Base-by-base conservation (phyloP, 352 stramenopile genomes). In the Globisporangium canariense region DNA sequence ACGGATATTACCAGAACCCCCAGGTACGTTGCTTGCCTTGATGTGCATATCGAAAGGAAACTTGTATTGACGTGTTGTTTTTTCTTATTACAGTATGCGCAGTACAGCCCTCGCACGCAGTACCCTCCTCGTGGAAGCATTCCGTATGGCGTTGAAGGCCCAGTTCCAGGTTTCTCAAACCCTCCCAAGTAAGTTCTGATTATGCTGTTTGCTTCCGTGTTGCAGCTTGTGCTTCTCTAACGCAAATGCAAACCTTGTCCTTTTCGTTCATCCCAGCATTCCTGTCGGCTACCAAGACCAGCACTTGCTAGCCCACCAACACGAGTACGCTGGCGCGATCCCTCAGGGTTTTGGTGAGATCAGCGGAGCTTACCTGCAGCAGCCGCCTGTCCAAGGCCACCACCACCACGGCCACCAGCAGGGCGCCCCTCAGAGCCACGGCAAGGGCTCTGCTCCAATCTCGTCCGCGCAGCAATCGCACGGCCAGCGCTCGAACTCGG, bases 1-100 rank as follows among this genome's bases (percentile, higher is more conserved):
- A 94, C 66, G 81, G 83, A 36, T 95, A 95, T 71, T 95, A 94
- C 71, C 85, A 93, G 67, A 95, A 92, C 72, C 87, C 84, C 9
- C 87, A 92, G 78, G 81, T 90, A 57, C 46, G 69, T 53, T 22
- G 18, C 10, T 41, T 56, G 25, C 45, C 49, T 36, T 22, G 11
- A 32, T 52, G 4, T 11, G 10, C 16, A 20, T 46, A 7, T 38
- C 13, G 22, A 38, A 49, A 8, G 10, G 18, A 41, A 52, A 9
- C 49, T 63, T 51, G 61, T 66, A 38, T 61, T 38, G 10, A 46
- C 50, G 18, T 57, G 1, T 54, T 66, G 16, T 66, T 53, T 57
- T 36, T 64, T 32, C 65, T 60, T 49, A n/a, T 38, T 64, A n/a
- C 58, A 90, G 80, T 95, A 93, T 75, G 69, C 84, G 9, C 87